These are phyloP conservation scores for Geoglossum glabrum DNA, from an alignment of 495 filamentous ascomycete genomes.

Conservation along the genomic window DNA sequence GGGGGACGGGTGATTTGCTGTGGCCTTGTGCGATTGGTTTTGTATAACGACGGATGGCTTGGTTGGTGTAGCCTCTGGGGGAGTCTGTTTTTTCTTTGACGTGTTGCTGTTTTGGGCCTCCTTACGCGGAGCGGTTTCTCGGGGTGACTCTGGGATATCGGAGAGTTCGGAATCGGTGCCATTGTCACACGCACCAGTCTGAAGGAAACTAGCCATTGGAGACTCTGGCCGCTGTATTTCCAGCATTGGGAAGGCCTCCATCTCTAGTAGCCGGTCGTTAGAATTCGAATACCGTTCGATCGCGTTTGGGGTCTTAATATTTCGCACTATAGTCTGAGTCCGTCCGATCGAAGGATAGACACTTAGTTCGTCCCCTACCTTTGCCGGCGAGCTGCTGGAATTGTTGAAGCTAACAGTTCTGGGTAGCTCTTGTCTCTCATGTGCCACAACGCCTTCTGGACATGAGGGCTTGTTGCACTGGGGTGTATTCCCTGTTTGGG, in stretches of 20 bases:
- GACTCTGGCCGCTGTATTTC: neutral
- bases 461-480: neutral
- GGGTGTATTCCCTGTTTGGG: neutral
- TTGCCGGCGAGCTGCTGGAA: neutral
- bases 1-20: neutral
- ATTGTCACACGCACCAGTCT: neutral
- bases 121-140: neutral
- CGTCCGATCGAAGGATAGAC: too few species aligned
- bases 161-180: neutral
- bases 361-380: neutral
- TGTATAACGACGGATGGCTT: neutral
- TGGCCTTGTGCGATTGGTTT: neutral
- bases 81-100: neutral
- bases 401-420: neutral
- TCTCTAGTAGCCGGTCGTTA: neutral
- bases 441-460: neutral
- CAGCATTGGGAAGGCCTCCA: neutral
- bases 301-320: neutral
- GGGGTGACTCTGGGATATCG: neutral
- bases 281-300: neutral
- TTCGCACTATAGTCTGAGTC: neutral
- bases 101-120: neutral
- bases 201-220: neutral
- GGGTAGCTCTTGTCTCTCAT: neutral
- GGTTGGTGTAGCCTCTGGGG: neutral